These are phyloP conservation scores for Austroboletus niveus DNA, from an alignment of 1,284 basidiomycete genomes.

Conservation along the genomic window DNA sequence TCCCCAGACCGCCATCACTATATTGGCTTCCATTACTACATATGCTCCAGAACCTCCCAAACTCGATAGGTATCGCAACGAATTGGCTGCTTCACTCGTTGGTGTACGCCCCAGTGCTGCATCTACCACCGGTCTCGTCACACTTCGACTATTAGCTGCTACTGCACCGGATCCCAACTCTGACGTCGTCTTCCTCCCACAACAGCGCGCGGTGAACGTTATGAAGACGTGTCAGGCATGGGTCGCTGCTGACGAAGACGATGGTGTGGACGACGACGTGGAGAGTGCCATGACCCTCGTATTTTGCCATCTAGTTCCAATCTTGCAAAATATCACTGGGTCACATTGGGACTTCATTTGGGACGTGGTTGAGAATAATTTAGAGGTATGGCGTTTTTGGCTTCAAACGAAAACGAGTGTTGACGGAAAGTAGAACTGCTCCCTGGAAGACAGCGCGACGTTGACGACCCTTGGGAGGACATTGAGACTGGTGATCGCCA, in stretches of 20 bases:
- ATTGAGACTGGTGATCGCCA: conserved; percentile 62
- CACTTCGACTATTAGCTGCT: conserved; percentile 72
- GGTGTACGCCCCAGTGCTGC: conserved; percentile 66
- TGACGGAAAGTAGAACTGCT: conserved; percentile 47
- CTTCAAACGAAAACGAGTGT: background rate
- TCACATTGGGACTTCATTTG: conserved; percentile 92
- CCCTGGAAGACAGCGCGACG: conserved; percentile 57
- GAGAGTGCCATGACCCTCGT: conserved; percentile 77
- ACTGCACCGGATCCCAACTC: conserved; percentile 79
- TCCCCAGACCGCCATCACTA: conserved; percentile 62
- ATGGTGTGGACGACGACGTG: conserved; percentile 54
- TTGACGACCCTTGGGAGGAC: conserved; percentile 69
- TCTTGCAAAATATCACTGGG: conserved; percentile 86
- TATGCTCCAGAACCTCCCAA: conserved; percentile 67
- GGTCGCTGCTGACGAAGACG: conserved; percentile 67
- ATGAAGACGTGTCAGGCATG: conserved; percentile 84
- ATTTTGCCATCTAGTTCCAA: conserved; percentile 78
- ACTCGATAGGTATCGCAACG: conserved; percentile 85
- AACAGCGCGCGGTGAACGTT: conserved; percentile 86
- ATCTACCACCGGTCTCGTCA: conserved; percentile 65
- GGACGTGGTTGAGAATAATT: conserved; percentile 84
- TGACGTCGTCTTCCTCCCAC: conserved; percentile 83
- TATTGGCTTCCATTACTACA: conserved; percentile 62
- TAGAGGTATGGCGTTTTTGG: conserved; percentile 62
- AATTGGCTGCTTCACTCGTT: conserved; percentile 78